phyloP scores from a whole-genome alignment of 768 basidiomycete genomes.

The Lentinula sp. region DNA sequence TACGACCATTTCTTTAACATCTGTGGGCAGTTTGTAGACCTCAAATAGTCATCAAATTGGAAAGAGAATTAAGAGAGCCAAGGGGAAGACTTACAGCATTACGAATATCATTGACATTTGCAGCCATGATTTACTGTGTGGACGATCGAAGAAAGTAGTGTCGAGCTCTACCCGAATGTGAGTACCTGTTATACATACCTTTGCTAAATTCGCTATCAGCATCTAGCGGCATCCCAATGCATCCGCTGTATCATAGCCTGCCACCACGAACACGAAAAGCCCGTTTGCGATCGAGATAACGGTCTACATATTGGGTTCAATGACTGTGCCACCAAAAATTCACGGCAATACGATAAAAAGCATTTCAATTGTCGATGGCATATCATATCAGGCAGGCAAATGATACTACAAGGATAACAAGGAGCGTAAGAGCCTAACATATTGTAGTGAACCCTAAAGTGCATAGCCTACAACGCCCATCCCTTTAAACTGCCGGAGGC shows the following conservation, averaged over 20 bases:
- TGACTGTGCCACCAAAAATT: background rate
- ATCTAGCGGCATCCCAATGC: background rate
- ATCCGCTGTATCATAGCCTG: background rate
- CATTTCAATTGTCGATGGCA: background rate
- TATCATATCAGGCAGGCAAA: background rate
- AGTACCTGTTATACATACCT: background rate
- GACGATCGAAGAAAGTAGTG: background rate
- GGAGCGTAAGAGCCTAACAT: conserved; percentile 2
- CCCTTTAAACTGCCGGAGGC: conserved; percentile 59
- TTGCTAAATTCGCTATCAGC: background rate
- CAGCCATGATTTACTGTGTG: background rate
- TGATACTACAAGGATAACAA: background rate
- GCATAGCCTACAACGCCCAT: background rate
- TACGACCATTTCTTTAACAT: conserved; percentile 5
- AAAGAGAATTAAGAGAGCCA: background rate
- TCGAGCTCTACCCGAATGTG: background rate
- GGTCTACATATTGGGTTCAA: background rate
- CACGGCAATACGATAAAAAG: background rate
- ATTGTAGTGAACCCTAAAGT: background rate
- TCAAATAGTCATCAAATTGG: background rate
- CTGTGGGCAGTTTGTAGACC: conserved; percentile 5
- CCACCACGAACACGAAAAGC: background rate
- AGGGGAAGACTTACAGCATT: background rate
- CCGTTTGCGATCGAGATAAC: background rate
- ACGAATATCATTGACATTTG: background rate